A percentile compares a stretch with the other conserved stretches of the same genome.
phyloP scores from a whole-genome alignment of 225 moss, liverwort and hornwort genomes.

The Anthoceros angustus region DNA sequence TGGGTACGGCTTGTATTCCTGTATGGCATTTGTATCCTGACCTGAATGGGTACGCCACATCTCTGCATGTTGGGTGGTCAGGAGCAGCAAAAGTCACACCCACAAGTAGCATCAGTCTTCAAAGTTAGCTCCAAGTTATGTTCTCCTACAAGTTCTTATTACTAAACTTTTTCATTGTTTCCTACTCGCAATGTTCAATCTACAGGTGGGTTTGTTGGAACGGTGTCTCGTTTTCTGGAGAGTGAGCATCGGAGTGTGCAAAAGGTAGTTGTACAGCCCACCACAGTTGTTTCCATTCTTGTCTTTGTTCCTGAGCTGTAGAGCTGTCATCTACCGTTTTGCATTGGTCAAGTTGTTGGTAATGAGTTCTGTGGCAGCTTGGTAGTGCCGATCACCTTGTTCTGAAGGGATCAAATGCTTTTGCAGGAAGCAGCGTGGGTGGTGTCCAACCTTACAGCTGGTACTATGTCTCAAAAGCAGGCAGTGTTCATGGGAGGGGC shows the following conservation, averaged over 20 bases:
- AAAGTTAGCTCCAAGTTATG: too few relatives aligned
- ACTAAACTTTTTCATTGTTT: conserved; percentile 4
- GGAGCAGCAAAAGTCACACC: too few relatives aligned
- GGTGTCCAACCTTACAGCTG: conserved; percentile 80
- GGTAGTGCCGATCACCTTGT: not conserved
- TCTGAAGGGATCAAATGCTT: not conserved
- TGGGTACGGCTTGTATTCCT: too few relatives aligned
- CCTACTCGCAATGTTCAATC: not conserved
- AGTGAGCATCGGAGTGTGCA: conserved; percentile 72
- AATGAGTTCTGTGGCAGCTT: not conserved
- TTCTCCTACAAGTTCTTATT: not conserved
- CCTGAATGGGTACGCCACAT: too few relatives aligned
- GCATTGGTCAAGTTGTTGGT: not conserved
- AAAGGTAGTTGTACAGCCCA: conserved; percentile 30
- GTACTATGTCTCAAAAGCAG: conserved; percentile 55
- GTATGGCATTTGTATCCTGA: too few relatives aligned
- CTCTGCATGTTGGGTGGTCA: too few relatives aligned
- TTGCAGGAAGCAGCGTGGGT: conserved; percentile 90
- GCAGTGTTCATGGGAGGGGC: conserved; percentile 65
- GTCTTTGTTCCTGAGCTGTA: not conserved
- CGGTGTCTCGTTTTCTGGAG: conserved; percentile 67
- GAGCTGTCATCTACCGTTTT: not conserved
- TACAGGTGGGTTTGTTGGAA: conserved; percentile 69
- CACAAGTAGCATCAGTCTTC: too few relatives aligned
- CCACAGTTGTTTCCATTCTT: not conserved